phyloP scores from a whole-genome alignment of 140 eudicot species.

The Anethum foeniculum region DNA sequence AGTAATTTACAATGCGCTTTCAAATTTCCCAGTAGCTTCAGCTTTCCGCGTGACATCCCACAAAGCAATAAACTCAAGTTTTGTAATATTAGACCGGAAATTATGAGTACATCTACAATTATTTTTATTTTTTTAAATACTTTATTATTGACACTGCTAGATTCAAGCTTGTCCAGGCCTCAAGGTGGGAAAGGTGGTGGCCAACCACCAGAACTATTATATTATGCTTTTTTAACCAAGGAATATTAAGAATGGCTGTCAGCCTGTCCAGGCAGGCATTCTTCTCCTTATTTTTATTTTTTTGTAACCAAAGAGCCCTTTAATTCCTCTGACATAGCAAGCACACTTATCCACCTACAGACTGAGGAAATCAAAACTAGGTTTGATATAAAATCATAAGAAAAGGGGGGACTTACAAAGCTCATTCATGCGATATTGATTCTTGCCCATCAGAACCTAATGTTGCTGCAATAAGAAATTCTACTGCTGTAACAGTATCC shows the following conservation, averaged over 20 bases:
- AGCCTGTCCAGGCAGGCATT: slow-evolving; percentile 15
- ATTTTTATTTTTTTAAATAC: background rate
- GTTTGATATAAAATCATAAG: background rate
- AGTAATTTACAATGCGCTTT: slow-evolving; percentile 45
- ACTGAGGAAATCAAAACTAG: slow-evolving; percentile 8
- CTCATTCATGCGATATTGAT: background rate
- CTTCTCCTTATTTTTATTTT: slow-evolving; percentile 34
- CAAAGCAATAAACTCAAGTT: background rate
- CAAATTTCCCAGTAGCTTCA: slow-evolving; percentile 43
- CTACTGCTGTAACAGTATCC: too few species aligned
- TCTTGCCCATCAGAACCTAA: background rate
- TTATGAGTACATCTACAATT: background rate
- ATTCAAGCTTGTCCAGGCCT: slow-evolving; percentile 2
- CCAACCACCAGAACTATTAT: background rate
- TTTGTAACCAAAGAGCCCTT: slow-evolving; percentile 40
- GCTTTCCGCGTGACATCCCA: slow-evolving; percentile 60
- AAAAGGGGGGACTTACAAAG: background rate
- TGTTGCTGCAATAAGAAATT: background rate
- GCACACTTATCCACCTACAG: slow-evolving; percentile 47
- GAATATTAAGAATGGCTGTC: background rate
- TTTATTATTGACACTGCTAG: background rate
- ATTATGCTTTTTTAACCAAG: background rate
- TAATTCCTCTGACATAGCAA: slow-evolving; percentile 53
- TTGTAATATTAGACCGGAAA: background rate
- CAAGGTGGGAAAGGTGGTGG: background rate